Evolutionary conservation across 768 basidiomycete species (phyloP).

Genomic region (Jaapia argillacea): DNA sequence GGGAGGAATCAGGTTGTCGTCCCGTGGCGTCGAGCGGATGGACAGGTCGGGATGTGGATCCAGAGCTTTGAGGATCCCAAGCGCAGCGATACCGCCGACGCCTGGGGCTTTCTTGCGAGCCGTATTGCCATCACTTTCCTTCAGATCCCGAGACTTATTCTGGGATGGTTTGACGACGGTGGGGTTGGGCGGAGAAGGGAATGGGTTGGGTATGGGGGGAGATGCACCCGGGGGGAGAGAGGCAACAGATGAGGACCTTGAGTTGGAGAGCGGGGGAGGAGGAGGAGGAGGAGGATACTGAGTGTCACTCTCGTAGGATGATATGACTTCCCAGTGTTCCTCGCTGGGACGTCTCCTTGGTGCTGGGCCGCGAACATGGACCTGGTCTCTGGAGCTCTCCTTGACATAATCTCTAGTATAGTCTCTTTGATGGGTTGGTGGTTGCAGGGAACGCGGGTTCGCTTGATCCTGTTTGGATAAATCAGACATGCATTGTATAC

Average conservation of each 20-base stretch:
- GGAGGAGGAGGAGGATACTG: constrained; percentile 11
- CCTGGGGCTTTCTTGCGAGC: constrained; percentile 17
- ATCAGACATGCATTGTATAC: constrained; percentile 9
- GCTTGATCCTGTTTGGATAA: background rate
- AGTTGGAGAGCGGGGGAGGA: constrained; percentile 17
- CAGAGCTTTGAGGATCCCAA: constrained; percentile 51
- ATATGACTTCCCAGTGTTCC: constrained; percentile 38
- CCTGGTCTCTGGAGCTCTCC: background rate
- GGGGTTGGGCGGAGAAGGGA: background rate
- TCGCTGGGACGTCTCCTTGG: constrained; percentile 24
- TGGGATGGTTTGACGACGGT: background rate
- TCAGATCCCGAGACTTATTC: constrained; percentile 6
- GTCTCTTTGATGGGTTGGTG: background rate
- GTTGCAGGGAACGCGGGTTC: background rate
- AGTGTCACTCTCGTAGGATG: constrained; percentile 14
- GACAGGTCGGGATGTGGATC: constrained; percentile 36
- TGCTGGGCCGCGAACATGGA: background rate
- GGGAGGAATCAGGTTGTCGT: constrained; percentile 14
- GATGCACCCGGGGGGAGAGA: constrained; percentile 30
- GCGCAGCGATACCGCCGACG: constrained; percentile 25
- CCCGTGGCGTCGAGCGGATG: constrained; percentile 18
- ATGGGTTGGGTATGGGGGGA: constrained; percentile 14
- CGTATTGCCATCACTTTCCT: constrained; percentile 12
- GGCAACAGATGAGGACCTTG: constrained; percentile 41
- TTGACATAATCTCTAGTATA: background rate